A percentile compares a stretch with the other conserved stretches of the same genome.
Evolutionary conservation across 805 yeast species (phyloP).

Genomic region (Maudiozyma pseudohumilis): DNA sequence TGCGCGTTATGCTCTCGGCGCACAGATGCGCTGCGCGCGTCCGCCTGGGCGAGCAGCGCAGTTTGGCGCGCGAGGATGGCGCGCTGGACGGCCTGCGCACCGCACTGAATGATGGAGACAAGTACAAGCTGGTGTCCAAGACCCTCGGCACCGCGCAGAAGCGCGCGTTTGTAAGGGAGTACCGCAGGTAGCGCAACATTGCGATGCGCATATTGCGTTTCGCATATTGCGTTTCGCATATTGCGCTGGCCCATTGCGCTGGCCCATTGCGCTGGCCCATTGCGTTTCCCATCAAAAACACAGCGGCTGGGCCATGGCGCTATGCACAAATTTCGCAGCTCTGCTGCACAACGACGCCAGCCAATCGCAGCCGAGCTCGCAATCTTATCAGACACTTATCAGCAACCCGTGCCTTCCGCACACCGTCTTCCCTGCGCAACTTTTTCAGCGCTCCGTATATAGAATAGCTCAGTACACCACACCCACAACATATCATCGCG

Average conservation of each 20-base stretch:
- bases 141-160: conserved; percentile 37
- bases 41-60: conserved; percentile 9
- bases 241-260: no score
- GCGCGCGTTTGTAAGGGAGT: conserved; percentile 29
- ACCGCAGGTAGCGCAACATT: neutral
- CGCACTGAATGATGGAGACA: conserved; percentile 36
- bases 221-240: no score
- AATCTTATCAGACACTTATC: neutral
- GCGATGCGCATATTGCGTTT: neutral
- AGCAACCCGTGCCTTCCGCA: no score
- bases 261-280: no score
- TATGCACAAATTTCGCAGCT: no score
- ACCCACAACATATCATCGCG: no score
- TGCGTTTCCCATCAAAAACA: no score
- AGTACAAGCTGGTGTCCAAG: conserved; percentile 39
- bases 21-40: neutral
- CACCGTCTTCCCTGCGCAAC: no score
- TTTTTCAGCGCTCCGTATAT: no score
- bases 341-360: neutral
- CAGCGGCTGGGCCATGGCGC: no score
- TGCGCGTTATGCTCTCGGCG: neutral
- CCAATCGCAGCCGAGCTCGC: neutral
- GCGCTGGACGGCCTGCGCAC: conserved; percentile 23
- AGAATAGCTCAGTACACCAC: no score
- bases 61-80: conserved; percentile 14